phyloP scores from a whole-genome alignment of 495 filamentous ascomycete species.

The Bathelium albidoporum region DNA sequence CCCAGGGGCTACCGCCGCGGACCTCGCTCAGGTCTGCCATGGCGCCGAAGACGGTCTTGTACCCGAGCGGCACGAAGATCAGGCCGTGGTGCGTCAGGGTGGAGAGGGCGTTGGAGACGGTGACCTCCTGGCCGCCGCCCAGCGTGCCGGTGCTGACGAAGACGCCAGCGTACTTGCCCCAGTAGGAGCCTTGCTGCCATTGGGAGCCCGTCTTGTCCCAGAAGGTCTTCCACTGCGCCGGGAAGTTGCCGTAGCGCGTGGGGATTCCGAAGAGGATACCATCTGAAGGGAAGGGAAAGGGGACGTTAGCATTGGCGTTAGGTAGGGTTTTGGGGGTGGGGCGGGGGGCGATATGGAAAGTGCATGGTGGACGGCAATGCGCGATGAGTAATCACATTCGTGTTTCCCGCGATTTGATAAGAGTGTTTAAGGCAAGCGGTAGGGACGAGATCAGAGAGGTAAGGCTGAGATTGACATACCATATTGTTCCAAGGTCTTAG shows the following conservation, averaged over 20 bases:
- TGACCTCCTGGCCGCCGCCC: constrained; percentile 92
- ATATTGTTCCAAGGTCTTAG: constrained; percentile 34
- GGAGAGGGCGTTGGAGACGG: constrained; percentile 69
- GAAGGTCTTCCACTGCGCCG: constrained; percentile 89
- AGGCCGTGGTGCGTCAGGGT: constrained; percentile 91
- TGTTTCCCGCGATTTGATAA: too few relatives aligned
- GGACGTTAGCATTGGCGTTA: not conserved
- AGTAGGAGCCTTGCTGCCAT: constrained; percentile 53
- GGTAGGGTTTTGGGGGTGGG: not conserved
- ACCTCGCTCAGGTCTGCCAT: constrained; percentile 63
- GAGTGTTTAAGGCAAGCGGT: not conserved
- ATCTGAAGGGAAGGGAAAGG: constrained; percentile 35
- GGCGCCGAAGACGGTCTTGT: constrained; percentile 63
- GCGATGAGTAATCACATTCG: too few relatives aligned
- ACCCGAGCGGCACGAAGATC: constrained; percentile 90
- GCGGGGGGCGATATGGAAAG: too few relatives aligned
- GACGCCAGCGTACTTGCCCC: constrained; percentile 84
- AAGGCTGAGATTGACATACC: not conserved
- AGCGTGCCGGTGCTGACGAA: constrained; percentile 76
- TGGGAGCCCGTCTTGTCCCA: constrained; percentile 65
- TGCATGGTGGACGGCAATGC: too few relatives aligned
- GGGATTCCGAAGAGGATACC: constrained; percentile 92
- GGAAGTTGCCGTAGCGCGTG: constrained; percentile 98
- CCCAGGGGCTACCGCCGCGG: constrained; percentile 83
- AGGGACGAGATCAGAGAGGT: not conserved